Conservation (phyloP, 2,329 filamentous ascomycete genomes). For the Curvularia lunata region DNA sequence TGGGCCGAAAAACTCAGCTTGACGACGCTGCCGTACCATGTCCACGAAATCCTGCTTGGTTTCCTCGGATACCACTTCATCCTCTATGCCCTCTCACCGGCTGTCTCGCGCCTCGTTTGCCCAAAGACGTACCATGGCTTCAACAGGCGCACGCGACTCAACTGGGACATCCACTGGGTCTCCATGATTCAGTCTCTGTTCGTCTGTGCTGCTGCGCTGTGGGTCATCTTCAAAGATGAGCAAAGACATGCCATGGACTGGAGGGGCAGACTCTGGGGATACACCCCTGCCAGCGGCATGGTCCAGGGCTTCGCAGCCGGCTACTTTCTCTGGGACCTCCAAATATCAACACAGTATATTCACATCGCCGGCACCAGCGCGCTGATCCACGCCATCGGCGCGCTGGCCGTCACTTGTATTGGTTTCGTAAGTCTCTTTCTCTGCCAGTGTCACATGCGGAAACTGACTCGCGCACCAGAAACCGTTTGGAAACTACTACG, state of each 20-base stretch:
- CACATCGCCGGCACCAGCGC: constrained; percentile 76
- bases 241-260: constrained; percentile 72
- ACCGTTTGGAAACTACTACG: constrained; percentile 85
- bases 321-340: constrained; percentile 83
- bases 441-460: not conserved
- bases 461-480: constrained; percentile 58
- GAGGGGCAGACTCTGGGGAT: constrained; percentile 77
- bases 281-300: constrained; percentile 74
- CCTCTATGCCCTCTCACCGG: constrained; percentile 70
- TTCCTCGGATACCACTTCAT: constrained; percentile 73
- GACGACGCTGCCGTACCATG: constrained; percentile 73
- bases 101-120: constrained; percentile 66
- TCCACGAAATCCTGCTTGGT: constrained; percentile 75
- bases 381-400: constrained; percentile 75
- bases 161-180: constrained; percentile 88
- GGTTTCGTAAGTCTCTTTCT: constrained; percentile 69
- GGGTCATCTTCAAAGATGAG: constrained; percentile 68
- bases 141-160: constrained; percentile 69
- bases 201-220: constrained; percentile 74
- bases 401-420: constrained; percentile 74
- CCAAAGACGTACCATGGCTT: constrained; percentile 68
- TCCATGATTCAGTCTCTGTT: constrained; percentile 76
- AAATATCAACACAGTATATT: constrained; percentile 70
- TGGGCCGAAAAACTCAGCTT: constrained; percentile 67
- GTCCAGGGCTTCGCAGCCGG: constrained; percentile 77